Conservation (phyloP, 371 early-diverging fungal species). For the Phascolomyces articulosus region DNA sequence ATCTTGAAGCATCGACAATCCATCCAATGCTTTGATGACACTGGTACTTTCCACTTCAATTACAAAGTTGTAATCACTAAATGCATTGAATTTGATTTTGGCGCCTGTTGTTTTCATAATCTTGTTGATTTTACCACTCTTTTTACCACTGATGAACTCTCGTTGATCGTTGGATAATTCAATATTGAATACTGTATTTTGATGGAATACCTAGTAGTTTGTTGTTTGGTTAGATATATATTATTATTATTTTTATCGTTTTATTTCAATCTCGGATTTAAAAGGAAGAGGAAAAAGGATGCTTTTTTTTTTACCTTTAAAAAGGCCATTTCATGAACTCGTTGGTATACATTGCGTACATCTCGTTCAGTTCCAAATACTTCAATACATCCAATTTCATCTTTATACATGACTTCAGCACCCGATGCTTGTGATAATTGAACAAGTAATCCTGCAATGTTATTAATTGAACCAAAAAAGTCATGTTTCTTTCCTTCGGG, state of each 20-base stretch:
- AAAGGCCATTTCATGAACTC: slow-evolving; percentile 49
- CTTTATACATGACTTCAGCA: slow-evolving; percentile 56
- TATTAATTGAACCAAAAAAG: slow-evolving; percentile 37
- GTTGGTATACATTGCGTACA: slow-evolving; percentile 61
- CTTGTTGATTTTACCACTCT: slow-evolving; percentile 93
- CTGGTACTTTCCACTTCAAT: slow-evolving; percentile 70
- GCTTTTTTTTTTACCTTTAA: slow-evolving; percentile 33
- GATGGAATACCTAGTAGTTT: slow-evolving; percentile 34
- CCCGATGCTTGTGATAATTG: slow-evolving; percentile 58
- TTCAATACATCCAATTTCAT: slow-evolving; percentile 54
- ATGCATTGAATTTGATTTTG: slow-evolving; percentile 59
- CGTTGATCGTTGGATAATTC: slow-evolving; percentile 83
- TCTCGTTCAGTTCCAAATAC: slow-evolving; percentile 64
- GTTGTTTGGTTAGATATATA: too few relatives aligned
- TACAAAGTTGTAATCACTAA: slow-evolving; percentile 77
- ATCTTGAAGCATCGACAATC: slow-evolving; percentile 73
- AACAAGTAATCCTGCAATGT: slow-evolving; percentile 45
- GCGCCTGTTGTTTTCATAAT: slow-evolving; percentile 83
- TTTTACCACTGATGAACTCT: slow-evolving; percentile 94
- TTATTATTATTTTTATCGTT: background rate
- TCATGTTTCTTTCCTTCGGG: slow-evolving; percentile 28
- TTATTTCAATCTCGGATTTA: too few relatives aligned
- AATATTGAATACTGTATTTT: slow-evolving; percentile 45
- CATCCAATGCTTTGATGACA: slow-evolving; percentile 66
- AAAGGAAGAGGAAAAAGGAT: too few relatives aligned